phyloP scores from a whole-genome alignment of 2,329 filamentous ascomycete species.

The Aspergillus unguis region DNA sequence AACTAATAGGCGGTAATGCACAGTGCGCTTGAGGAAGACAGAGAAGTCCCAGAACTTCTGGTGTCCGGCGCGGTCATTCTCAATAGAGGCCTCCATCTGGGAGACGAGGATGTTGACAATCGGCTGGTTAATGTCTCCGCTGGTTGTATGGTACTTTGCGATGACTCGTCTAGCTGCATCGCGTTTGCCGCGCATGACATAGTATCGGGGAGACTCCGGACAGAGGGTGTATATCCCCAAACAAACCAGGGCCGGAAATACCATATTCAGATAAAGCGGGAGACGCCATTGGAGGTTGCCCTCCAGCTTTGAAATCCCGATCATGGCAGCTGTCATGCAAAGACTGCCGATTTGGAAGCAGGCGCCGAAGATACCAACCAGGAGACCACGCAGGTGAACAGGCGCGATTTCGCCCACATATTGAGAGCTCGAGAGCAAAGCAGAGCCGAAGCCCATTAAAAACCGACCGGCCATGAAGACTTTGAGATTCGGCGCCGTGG shows the following conservation, averaged over 20 bases:
- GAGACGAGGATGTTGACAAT: conserved; percentile 42
- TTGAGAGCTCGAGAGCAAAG: conserved; percentile 38
- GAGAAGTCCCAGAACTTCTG: conserved; percentile 46
- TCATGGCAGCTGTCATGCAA: conserved; percentile 44
- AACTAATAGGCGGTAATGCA: conserved; percentile 44
- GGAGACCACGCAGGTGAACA: conserved; percentile 38
- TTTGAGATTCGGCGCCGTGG: conserved; percentile 22
- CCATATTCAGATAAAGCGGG: conserved; percentile 46
- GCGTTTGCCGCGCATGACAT: conserved; percentile 32
- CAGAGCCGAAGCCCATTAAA: conserved; percentile 37
- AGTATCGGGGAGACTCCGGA: conserved; percentile 38
- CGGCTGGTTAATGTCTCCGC: conserved; percentile 38
- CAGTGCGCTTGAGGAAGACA: conserved; percentile 46
- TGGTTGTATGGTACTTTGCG: conserved; percentile 44
- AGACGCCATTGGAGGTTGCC: conserved; percentile 39
- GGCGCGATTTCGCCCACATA: conserved; percentile 40
- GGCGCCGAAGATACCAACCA: conserved; percentile 49
- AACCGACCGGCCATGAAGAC: conserved; percentile 41
- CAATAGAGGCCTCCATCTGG: conserved; percentile 47
- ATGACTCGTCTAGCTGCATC: conserved; percentile 27
- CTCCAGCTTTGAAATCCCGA: conserved; percentile 39
- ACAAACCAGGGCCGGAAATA: conserved; percentile 49
- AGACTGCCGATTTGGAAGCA: conserved; percentile 47
- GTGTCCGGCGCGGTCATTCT: conserved; percentile 37
- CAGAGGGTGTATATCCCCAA: conserved; percentile 42